Conservation (phyloP, 2,329 filamentous ascomycete species). For the Trematosphaeria pertusa region DNA sequence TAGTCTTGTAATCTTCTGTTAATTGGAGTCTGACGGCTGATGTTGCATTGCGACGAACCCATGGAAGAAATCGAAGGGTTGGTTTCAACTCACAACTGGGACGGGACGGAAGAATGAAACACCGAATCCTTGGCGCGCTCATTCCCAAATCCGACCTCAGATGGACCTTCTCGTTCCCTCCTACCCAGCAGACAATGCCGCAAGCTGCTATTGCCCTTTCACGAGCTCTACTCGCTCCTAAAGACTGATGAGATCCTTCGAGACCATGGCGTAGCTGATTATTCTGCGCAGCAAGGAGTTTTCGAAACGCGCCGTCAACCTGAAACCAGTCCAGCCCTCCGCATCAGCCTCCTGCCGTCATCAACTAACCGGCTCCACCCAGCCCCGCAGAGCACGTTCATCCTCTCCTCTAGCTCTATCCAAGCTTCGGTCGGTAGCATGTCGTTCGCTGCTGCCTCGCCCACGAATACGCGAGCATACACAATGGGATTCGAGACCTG, state of each 20-base stretch:
- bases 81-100: too few relatives aligned
- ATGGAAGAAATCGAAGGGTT: too few relatives aligned
- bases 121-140: too few relatives aligned
- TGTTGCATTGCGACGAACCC: too few relatives aligned
- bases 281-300: conserved; percentile 21
- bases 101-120: too few relatives aligned
- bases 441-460: conserved; percentile 24
- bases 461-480: conserved; percentile 46
- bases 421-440: conserved; percentile 37
- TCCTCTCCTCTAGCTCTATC: conserved; percentile 39
- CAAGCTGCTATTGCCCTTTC: conserved; percentile 4
- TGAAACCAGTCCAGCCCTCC: conserved; percentile 35
- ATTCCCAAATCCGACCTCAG: too few relatives aligned
- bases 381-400: conserved; percentile 53
- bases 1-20: too few relatives aligned
- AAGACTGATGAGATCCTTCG: conserved; percentile 19
- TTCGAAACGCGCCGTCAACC: conserved; percentile 28
- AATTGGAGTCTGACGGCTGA: too few relatives aligned
- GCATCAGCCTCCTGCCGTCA: conserved; percentile 50
- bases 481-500: conserved; percentile 53
- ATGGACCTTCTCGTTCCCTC: too few relatives aligned
- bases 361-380: conserved; percentile 44
- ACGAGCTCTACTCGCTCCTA: conserved; percentile 25
- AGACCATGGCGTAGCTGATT: conserved; percentile 27
- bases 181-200: too few relatives aligned